Conservation (phyloP, 345 rosid species). For the Erucastrum elatum region DNA sequence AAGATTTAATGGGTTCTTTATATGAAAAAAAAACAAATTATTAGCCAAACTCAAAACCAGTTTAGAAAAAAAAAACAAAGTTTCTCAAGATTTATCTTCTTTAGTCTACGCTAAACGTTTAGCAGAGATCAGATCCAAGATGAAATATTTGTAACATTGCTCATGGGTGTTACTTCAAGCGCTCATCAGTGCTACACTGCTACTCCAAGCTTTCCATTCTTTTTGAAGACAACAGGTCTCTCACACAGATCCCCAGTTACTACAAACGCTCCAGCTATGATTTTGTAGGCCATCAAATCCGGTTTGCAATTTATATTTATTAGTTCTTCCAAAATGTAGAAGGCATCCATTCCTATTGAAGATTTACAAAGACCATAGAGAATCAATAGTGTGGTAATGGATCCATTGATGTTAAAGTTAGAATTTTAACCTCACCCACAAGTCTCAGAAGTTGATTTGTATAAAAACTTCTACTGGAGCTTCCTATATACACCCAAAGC, state of each 20-base stretch:
- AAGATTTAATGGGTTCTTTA: neutral
- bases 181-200: conserved; percentile 4
- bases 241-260: conserved; percentile 50
- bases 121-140: conserved; percentile 58
- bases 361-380: conserved; percentile 70
- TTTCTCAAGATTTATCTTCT: neutral
- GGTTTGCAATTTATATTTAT: conserved; percentile 72
- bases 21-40: neutral
- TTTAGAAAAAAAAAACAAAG: too few relatives aligned
- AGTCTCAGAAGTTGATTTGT: conserved; percentile 46
- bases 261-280: conserved; percentile 72
- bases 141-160: conserved; percentile 60
- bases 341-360: conserved; percentile 63
- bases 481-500: conserved; percentile 79
- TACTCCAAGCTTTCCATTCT: conserved; percentile 70
- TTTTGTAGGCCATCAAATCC: conserved; percentile 83
- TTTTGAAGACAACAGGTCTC: conserved; percentile 47
- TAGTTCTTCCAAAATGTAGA: conserved; percentile 63
- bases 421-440: conserved; percentile 52
- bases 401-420: conserved; percentile 57
- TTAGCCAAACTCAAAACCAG: neutral
- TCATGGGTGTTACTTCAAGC: conserved; percentile 50
- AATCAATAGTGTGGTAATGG: conserved; percentile 63
- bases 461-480: conserved; percentile 44
- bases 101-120: conserved; percentile 51